Conservation (phyloP, 495 filamentous ascomycete species). For the Podospora tetraspora region DNA sequence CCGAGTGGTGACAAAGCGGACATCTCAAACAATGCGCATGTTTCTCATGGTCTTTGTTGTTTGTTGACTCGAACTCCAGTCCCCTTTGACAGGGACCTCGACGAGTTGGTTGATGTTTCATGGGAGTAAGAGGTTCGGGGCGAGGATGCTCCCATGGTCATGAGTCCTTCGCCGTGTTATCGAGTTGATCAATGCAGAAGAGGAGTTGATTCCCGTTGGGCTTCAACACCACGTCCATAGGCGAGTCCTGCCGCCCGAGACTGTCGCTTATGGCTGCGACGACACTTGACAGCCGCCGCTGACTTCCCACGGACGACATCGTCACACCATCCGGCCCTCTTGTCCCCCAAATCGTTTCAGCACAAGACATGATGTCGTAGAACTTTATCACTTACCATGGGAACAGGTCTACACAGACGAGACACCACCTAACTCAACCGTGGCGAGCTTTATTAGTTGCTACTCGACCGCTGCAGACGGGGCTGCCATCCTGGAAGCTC, state of each 20-base stretch:
- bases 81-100: background rate
- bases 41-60: background rate
- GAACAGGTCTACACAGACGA: background rate
- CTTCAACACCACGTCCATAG: too few species aligned
- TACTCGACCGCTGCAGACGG: background rate
- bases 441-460: background rate
- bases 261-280: background rate
- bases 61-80: background rate
- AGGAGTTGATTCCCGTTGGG: too few species aligned
- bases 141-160: too few species aligned
- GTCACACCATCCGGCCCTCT: background rate
- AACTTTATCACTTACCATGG: background rate
- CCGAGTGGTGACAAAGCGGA: background rate
- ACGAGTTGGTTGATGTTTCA: background rate
- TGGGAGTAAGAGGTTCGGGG: background rate
- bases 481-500: background rate
- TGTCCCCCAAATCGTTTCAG: background rate
- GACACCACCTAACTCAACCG: background rate
- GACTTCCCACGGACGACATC: background rate
- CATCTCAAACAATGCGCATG: background rate
- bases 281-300: background rate
- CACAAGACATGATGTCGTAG: background rate
- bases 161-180: too few species aligned
- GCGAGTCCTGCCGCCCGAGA: background rate
- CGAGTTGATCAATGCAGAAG: too few species aligned